A percentile compares a stretch with the other conserved stretches of the same genome.
Conservation (phyloP, 192 early-diverging fungal species). For the Coemansia sp. region DNA sequence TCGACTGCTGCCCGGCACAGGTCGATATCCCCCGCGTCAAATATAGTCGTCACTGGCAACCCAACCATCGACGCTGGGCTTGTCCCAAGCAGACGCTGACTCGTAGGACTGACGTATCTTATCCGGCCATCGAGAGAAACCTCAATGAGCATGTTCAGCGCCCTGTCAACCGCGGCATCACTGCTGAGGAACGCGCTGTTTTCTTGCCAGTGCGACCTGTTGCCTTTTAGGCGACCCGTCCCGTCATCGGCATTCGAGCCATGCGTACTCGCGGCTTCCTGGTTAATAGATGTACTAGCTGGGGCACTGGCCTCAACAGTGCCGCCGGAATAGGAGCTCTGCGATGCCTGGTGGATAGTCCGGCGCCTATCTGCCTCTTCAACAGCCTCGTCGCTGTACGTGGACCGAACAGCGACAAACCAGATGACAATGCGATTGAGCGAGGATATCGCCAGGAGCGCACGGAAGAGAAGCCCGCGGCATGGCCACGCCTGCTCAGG, state of each 20-base stretch:
- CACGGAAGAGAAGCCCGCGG: constrained; percentile 28
- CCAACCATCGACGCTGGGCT: constrained; percentile 17
- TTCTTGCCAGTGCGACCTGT: background rate
- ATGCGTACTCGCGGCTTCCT: background rate
- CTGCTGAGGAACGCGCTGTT: background rate
- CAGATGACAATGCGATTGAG: constrained; percentile 42
- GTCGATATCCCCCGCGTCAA: constrained; percentile 9
- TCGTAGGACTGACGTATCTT: constrained; percentile 37
- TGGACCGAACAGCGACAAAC: constrained; percentile 26
- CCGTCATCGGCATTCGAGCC: background rate
- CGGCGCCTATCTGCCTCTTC: constrained; percentile 18
- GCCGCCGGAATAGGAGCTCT: too few species aligned
- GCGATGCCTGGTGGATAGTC: too few species aligned
- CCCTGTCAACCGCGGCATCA: constrained; percentile 14
- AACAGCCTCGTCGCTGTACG: constrained; percentile 28
- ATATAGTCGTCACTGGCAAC: constrained; percentile 23
- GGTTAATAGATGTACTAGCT: too few species aligned
- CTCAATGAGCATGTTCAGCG: constrained; percentile 36
- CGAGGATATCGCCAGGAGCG: constrained; percentile 36
- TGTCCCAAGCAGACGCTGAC: constrained; percentile 18
- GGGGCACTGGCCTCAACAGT: too few species aligned
- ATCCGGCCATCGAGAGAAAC: constrained; percentile 30
- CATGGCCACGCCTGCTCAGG: constrained; percentile 30
- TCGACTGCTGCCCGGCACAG: constrained; percentile 32
- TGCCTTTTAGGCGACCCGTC: background rate